phyloP scores from a whole-genome alignment of 768 basidiomycete species.

The Austroboletus festivus region DNA sequence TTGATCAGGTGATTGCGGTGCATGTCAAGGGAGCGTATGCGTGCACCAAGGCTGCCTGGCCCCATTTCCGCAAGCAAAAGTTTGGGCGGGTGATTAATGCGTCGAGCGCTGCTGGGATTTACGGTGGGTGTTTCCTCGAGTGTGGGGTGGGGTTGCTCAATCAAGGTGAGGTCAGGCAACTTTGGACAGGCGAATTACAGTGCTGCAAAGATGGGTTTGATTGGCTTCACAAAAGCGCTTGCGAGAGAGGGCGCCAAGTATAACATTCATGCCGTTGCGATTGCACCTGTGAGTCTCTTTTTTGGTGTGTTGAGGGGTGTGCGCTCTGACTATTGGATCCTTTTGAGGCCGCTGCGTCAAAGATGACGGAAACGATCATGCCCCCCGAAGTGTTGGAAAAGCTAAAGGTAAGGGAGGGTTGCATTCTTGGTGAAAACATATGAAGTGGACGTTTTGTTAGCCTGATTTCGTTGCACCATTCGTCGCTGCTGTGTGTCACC shows the following conservation, averaged over 20 bases:
- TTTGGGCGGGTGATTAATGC: conserved; percentile 94
- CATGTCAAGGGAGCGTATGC: conserved; percentile 93
- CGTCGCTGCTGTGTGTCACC: conserved; percentile 83
- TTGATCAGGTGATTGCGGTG: conserved; percentile 84
- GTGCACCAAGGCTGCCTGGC: conserved; percentile 95
- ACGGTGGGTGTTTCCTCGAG: conserved; percentile 50
- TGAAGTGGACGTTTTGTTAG: conserved; percentile 18
- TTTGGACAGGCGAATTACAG: conserved; percentile 98
- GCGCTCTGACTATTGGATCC: neutral
- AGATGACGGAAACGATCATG: conserved; percentile 95
- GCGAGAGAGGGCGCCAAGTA: conserved; percentile 92
- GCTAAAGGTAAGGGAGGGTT: conserved; percentile 50
- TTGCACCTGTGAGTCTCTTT: conserved; percentile 71
- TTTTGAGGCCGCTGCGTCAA: conserved; percentile 79
- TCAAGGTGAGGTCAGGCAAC: conserved; percentile 55
- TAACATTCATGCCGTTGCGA: conserved; percentile 78
- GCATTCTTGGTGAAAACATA: too few species aligned
- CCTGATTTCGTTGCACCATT: conserved; percentile 93
- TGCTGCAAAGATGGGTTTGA: conserved; percentile 95
- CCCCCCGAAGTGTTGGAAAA: conserved; percentile 91
- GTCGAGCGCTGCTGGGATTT: conserved; percentile 91
- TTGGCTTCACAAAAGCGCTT: conserved; percentile 90
- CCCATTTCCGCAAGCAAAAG: conserved; percentile 90
- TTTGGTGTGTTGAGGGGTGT: neutral
- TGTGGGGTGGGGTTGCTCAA: neutral